phyloP scores from a whole-genome alignment of 2,329 filamentous ascomycete genomes.

The Colletotrichum sp. region DNA sequence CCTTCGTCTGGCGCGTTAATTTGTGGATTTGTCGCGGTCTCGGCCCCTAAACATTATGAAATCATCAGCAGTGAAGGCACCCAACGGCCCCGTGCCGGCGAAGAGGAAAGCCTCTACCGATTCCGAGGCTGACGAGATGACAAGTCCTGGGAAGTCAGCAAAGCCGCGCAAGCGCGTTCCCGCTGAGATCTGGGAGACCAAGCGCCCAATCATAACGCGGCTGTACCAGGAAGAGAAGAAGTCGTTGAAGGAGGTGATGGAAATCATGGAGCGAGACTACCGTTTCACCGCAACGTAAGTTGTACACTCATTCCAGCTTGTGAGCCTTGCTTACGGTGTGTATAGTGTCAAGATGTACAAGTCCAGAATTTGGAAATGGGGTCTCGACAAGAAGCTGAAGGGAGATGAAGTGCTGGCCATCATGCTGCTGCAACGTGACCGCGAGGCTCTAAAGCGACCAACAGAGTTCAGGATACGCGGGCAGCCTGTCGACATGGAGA shows the following conservation, averaged over 20 bases:
- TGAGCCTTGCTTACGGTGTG: background rate
- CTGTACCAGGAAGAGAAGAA: conserved; percentile 46
- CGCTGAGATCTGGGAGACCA: conserved; percentile 36
- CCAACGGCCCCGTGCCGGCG: background rate
- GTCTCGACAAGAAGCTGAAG: conserved; percentile 46
- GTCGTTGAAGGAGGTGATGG: conserved; percentile 45
- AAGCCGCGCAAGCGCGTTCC: conserved; percentile 33
- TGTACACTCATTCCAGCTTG: background rate
- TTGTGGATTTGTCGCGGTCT: background rate
- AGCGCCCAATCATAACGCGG: conserved; percentile 38
- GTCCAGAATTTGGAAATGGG: conserved; percentile 46
- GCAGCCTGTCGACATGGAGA: conserved; percentile 41
- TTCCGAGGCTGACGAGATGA: conserved; percentile 32
- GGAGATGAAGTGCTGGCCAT: conserved; percentile 44
- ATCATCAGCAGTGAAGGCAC: background rate
- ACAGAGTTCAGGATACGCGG: conserved; percentile 43
- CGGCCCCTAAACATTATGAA: background rate
- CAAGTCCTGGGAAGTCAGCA: conserved; percentile 20
- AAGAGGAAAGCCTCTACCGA: conserved; percentile 29
- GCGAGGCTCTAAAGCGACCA: conserved; percentile 35
- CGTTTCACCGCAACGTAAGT: conserved; percentile 44
- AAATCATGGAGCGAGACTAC: conserved; percentile 40
- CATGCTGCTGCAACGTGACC: conserved; percentile 40
- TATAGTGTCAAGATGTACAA: conserved; percentile 47
- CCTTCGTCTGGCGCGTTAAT: background rate